A percentile compares a stretch with the other conserved stretches of the same genome.
These are phyloP conservation scores for Colletotrichum sp. DNA, from an alignment of 2,329 filamentous ascomycete genomes.

Conservation along the genomic window DNA sequence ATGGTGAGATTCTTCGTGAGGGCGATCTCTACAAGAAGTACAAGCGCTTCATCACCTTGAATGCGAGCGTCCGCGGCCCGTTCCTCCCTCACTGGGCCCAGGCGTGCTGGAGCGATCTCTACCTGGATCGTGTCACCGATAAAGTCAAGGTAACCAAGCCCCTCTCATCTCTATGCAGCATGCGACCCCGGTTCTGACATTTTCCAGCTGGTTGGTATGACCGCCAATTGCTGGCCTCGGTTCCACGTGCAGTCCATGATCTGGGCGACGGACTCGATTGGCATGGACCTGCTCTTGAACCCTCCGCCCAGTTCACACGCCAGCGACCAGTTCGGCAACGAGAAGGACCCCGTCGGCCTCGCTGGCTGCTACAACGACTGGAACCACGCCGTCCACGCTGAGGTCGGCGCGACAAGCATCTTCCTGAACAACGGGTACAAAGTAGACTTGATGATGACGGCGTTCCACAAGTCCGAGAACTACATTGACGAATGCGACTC, in stretches of 20 bases:
- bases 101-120: conserved; percentile 41
- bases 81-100: conserved; percentile 39
- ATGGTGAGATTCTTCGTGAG: conserved; percentile 36
- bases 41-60: conserved; percentile 39
- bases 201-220: conserved; percentile 40
- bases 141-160: conserved; percentile 29
- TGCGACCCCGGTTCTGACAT: not conserved
- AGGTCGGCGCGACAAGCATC: conserved; percentile 33
- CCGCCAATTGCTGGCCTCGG: conserved; percentile 36
- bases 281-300: conserved; percentile 39
- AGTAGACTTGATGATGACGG: conserved; percentile 37
- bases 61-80: conserved; percentile 39
- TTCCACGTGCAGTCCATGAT: conserved; percentile 43
- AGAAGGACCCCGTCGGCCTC: conserved; percentile 30
- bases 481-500: conserved; percentile 17
- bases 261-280: conserved; percentile 40
- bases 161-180: not conserved
- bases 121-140: conserved; percentile 32
- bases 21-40: conserved; percentile 37
- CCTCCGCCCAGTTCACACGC: conserved; percentile 22
- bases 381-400: conserved; percentile 31
- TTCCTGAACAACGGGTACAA: conserved; percentile 35
- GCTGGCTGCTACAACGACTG: conserved; percentile 32
- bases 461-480: conserved; percentile 27
- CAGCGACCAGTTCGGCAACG: conserved; percentile 27